Conservation (phyloP, 306 rosid genomes). For the Amphicarpaea edgeworthii region DNA sequence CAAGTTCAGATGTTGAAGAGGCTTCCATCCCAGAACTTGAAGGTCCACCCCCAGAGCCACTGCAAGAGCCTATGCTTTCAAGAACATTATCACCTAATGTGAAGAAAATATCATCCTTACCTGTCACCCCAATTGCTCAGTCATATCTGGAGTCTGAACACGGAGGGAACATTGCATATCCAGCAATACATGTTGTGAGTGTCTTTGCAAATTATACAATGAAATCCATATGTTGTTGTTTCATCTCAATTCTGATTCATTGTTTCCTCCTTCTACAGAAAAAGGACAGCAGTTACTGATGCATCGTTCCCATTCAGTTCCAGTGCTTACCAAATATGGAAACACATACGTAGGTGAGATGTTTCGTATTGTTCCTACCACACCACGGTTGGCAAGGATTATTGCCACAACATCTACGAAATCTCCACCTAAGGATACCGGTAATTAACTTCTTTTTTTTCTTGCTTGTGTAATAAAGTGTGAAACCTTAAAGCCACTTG, state of each 20-base stretch:
- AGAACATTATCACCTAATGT: neutral
- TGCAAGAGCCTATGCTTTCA: neutral
- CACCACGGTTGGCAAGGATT: conserved; percentile 31
- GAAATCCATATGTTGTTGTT: too few relatives aligned
- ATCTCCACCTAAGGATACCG: conserved; percentile 28
- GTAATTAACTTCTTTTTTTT: conserved; percentile 4
- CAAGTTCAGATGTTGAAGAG: conserved; percentile 7
- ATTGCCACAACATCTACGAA: conserved; percentile 6
- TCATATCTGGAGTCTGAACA: conserved; percentile 8
- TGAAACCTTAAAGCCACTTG: too few relatives aligned
- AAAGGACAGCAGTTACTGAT: conserved; percentile 39
- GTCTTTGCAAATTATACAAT: neutral
- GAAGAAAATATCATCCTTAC: conserved; percentile 30
- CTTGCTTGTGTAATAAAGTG: conserved; percentile 22
- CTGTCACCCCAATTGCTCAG: conserved; percentile 16
- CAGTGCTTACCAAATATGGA: conserved; percentile 1
- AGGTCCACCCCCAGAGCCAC: neutral
- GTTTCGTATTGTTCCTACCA: conserved; percentile 43
- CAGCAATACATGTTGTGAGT: conserved; percentile 2
- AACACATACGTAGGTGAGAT: conserved; percentile 9
- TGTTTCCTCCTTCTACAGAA: conserved; percentile 54
- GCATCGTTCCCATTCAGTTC: conserved; percentile 17
- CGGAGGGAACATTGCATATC: conserved; percentile 1
- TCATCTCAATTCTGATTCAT: too few relatives aligned
- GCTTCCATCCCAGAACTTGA: conserved; percentile 6